Percentiles rank a stretch among this genome's conserved stretches.
phyloP scores from a whole-genome alignment of 306 rosid species.

The Hippophae rhamnoides region DNA sequence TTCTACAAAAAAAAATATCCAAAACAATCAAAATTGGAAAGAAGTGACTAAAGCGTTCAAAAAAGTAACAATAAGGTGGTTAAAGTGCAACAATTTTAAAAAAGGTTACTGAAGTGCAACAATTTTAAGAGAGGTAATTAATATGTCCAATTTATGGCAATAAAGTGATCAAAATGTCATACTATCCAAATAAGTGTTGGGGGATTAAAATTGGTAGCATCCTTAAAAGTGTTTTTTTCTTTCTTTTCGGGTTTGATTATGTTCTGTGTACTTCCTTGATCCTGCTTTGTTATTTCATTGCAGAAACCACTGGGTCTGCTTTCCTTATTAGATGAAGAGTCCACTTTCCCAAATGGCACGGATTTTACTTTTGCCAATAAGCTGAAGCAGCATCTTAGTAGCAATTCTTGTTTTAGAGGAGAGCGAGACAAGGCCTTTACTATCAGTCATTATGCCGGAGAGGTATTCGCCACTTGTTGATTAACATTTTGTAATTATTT shows the following conservation, averaged over 20 bases:
- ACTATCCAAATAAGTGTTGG: too few species aligned
- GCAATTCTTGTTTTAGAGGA: conserved; percentile 81
- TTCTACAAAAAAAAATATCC: too few species aligned
- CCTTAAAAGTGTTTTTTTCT: not conserved
- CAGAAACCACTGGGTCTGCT: conserved; percentile 97
- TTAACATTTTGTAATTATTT: not conserved
- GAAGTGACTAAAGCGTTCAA: too few species aligned
- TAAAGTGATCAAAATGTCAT: too few species aligned
- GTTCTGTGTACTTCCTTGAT: conserved; percentile 11
- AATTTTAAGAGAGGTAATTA: too few species aligned
- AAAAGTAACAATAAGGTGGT: too few species aligned
- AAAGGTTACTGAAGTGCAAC: too few species aligned
- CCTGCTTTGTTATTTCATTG: conserved; percentile 16
- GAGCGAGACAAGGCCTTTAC: conserved; percentile 81
- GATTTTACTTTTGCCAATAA: conserved; percentile 89
- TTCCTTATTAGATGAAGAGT: conserved; percentile 91
- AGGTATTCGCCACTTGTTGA: conserved; percentile 49
- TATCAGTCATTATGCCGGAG: conserved; percentile 93
- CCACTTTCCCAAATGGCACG: conserved; percentile 94
- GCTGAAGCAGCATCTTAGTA: conserved; percentile 83
- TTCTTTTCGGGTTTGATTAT: not conserved
- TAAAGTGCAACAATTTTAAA: too few species aligned
- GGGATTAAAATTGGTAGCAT: too few species aligned
- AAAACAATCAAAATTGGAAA: too few species aligned
- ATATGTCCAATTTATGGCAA: too few species aligned